Conservation (phyloP, 768 basidiomycete genomes). For the Antrodiella citrinella region DNA sequence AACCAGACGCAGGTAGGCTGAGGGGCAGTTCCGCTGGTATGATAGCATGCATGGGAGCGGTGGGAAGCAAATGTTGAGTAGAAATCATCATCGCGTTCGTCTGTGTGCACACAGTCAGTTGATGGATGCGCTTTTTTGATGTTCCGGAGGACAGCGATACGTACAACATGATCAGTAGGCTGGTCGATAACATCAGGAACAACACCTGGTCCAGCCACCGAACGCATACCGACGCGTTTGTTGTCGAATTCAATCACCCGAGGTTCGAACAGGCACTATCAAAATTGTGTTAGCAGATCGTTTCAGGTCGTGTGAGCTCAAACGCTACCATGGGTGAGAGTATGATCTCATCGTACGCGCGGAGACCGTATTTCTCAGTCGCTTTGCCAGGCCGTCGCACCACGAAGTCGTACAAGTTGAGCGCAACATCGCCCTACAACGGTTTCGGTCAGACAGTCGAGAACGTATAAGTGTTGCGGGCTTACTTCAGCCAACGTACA, state of each 20-base stretch:
- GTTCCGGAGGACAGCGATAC: constrained; percentile 13
- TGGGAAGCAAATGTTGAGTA: constrained; percentile 65
- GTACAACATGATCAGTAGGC: constrained; percentile 33
- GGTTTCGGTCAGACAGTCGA: neutral
- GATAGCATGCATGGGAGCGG: neutral
- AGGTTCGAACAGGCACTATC: constrained; percentile 87
- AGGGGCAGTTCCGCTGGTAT: constrained; percentile 8
- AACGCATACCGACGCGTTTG: constrained; percentile 47
- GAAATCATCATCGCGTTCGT: constrained; percentile 89
- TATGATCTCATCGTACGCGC: constrained; percentile 93
- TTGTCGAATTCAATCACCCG: constrained; percentile 84
- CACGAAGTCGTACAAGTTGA: constrained; percentile 86
- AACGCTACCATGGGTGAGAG: constrained; percentile 90
- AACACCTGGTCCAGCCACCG: constrained; percentile 48
- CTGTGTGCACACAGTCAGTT: constrained; percentile 29
- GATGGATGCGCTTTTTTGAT: neutral
- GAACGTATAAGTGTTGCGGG: constrained; percentile 3
- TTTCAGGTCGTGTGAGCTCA: constrained; percentile 15
- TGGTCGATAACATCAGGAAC: constrained; percentile 64
- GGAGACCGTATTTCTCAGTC: constrained; percentile 82
- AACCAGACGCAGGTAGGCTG: constrained; percentile 10
- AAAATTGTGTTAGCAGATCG: neutral
- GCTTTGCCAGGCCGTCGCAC: constrained; percentile 68
- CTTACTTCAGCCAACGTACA: constrained; percentile 85
- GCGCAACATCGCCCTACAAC: constrained; percentile 85